A percentile compares a stretch with the other conserved stretches of the same genome.
Conservation (phyloP, 1,284 basidiomycete species). For the Baeospora myosura region DNA sequence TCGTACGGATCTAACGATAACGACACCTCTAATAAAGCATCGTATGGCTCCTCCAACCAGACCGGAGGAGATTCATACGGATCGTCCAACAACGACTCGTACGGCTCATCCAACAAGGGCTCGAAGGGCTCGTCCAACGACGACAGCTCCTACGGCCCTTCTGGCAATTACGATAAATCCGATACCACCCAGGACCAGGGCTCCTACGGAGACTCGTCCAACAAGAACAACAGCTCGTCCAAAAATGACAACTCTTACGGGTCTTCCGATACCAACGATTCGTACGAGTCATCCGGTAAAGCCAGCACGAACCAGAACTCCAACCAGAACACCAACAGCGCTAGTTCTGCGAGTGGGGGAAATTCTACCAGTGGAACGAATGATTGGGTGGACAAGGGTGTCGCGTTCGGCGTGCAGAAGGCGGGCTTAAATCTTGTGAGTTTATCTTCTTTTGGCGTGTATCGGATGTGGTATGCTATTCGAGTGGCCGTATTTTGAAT, state of each 20-base stretch:
- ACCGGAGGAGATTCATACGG: constrained; percentile 13
- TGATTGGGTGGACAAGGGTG: constrained; percentile 35
- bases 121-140: constrained; percentile 1
- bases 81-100: constrained; percentile 18
- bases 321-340: no score
- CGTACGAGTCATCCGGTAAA: constrained; percentile 12
- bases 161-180: constrained; percentile 8
- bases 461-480: no score
- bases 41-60: constrained; percentile 13
- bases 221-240: constrained; percentile 17
- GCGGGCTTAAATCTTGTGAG: constrained; percentile 42
- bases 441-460: constrained; percentile 12
- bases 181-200: constrained; percentile 14
- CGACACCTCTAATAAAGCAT: constrained; percentile 12
- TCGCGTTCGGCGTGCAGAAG: constrained; percentile 33
- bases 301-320: constrained; percentile 12
- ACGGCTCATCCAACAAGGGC: constrained; percentile 20
- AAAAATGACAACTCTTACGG: constrained; percentile 17
- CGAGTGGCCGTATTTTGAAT: not conserved
- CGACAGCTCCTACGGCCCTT: constrained; percentile 6
- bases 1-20: constrained; percentile 16
- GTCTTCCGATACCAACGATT: constrained; percentile 15
- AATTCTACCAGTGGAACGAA: constrained; percentile 11
- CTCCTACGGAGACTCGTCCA: constrained; percentile 13
- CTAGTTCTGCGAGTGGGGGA: no score